Percentiles rank a stretch among this genome's conserved stretches.
phyloP scores from a whole-genome alignment of 1,284 basidiomycete species.

The Leccinum fallax region DNA sequence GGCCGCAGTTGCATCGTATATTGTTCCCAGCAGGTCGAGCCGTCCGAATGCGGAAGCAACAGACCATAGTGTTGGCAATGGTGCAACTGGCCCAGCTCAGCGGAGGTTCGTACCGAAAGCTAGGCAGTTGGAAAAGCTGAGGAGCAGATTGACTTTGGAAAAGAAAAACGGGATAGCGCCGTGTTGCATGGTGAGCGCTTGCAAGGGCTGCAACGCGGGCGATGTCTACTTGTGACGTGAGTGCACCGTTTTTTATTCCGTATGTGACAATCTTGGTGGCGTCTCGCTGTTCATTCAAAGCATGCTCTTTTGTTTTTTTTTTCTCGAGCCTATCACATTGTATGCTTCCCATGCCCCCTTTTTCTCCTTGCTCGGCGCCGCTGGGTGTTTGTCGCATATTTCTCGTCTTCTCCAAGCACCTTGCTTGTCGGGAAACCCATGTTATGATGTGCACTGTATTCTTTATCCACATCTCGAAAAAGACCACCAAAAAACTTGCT shows the following conservation, averaged over 20 bases:
- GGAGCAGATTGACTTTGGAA: slow-evolving; percentile 50
- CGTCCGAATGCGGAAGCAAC: slow-evolving; percentile 18
- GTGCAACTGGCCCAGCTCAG: slow-evolving; percentile 22
- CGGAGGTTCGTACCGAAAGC: slow-evolving; percentile 58
- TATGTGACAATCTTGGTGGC: slow-evolving; percentile 2
- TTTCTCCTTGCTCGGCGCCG: slow-evolving; percentile 6
- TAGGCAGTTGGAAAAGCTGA: slow-evolving; percentile 63
- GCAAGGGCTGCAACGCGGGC: slow-evolving; percentile 45
- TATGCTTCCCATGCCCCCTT: slow-evolving; percentile 24
- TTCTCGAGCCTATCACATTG: slow-evolving; percentile 2
- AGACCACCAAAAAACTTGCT: not conserved
- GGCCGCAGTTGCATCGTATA: slow-evolving; percentile 31
- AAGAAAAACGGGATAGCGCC: slow-evolving; percentile 37
- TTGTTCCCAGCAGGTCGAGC: slow-evolving; percentile 30
- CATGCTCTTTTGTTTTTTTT: slow-evolving; percentile 5
- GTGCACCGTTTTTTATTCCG: slow-evolving; percentile 11
- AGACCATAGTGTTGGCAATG: slow-evolving; percentile 16
- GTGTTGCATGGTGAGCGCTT: slow-evolving; percentile 38
- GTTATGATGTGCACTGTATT: slow-evolving; percentile 25
- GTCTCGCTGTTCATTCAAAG: slow-evolving; percentile 8
- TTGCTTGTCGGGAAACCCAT: slow-evolving; percentile 14
- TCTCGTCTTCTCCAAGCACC: slow-evolving; percentile 11
- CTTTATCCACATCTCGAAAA: not conserved
- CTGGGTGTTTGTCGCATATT: slow-evolving; percentile 23
- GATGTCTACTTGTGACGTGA: slow-evolving; percentile 47